Evolutionary conservation across 2,329 filamentous ascomycete species (phyloP).

Genomic region (Metarhizium anisopliae): DNA sequence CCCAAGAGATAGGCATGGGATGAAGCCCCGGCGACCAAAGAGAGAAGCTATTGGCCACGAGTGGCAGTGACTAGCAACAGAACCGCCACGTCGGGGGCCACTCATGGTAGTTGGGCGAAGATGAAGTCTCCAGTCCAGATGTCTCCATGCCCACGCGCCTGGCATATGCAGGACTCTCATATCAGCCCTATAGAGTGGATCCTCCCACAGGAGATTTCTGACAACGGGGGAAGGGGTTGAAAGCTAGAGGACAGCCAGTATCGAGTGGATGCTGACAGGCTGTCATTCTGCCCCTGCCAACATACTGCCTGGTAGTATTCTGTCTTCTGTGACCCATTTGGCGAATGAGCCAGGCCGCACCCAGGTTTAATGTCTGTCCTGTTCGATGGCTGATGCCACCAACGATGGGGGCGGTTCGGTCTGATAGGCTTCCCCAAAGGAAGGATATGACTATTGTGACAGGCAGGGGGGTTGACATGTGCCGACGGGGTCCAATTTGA

Average conservation of each 20-base stretch:
- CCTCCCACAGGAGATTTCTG: not conserved
- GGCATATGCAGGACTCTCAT: not conserved
- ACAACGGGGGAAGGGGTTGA: not conserved
- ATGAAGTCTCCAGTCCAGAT: not conserved
- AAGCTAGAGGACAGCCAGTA: not conserved
- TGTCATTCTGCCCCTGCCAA: too few relatives aligned
- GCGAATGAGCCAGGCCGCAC: not conserved
- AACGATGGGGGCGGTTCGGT: not conserved
- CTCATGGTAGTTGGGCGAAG: not conserved
- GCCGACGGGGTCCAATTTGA: conserved; percentile 1
- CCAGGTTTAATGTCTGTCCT: not conserved
- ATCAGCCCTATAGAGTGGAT: conserved; percentile 4
- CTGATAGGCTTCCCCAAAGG: not conserved
- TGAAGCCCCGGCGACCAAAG: not conserved
- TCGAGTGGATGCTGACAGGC: not conserved
- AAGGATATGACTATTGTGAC: not conserved
- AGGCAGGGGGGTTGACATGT: not conserved
- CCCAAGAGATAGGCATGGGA: not conserved
- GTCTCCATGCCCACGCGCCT: not conserved
- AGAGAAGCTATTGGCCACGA: conserved; percentile 1
- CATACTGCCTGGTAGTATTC: too few relatives aligned
- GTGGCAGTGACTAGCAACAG: conserved; percentile 1
- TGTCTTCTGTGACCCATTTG: too few relatives aligned
- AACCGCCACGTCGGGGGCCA: conserved; percentile 2
- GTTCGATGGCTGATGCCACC: not conserved